These are phyloP conservation scores for Gnomoniopsis sp. DNA, from an alignment of 2,329 filamentous ascomycete species.

Conservation along the genomic window DNA sequence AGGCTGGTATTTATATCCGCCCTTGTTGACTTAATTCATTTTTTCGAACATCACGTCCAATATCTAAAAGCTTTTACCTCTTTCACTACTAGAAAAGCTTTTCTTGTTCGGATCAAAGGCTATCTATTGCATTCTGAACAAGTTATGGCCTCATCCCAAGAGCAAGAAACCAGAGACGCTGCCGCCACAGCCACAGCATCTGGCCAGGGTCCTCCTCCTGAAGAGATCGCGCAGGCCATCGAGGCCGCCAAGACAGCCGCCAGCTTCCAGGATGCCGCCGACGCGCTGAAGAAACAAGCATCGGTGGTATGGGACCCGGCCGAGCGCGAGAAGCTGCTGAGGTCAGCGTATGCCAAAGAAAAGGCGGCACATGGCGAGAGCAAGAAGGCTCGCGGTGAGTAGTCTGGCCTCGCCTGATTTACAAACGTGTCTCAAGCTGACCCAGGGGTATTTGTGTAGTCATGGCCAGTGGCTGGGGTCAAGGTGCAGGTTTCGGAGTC, in stretches of 20 bases:
- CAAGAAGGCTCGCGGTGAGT: conserved; percentile 17
- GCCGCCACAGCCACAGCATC: neutral
- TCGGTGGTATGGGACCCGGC: conserved; percentile 8
- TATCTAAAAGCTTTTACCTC: neutral
- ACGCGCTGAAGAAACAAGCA: conserved; percentile 15
- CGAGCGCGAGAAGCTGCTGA: conserved; percentile 14
- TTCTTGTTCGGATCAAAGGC: neutral
- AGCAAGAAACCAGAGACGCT: conserved; percentile 5
- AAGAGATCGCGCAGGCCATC: conserved; percentile 7
- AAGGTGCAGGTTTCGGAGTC: conserved; percentile 11
- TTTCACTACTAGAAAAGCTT: neutral
- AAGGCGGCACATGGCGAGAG: conserved; percentile 18
- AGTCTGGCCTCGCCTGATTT: neutral
- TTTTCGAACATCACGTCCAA: neutral
- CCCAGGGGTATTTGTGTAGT: neutral
- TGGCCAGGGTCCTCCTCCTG: neutral
- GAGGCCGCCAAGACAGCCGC: conserved; percentile 13
- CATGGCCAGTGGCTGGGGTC: conserved; percentile 16
- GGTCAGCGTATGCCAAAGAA: conserved; percentile 15
- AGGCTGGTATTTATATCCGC: neutral
- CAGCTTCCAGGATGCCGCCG: conserved; percentile 16
- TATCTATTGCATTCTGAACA: neutral
- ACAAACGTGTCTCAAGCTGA: neutral
- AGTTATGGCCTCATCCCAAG: conserved; percentile 5
- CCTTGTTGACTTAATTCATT: neutral